Percentiles rank a stretch among this genome's conserved stretches.
phyloP scores from a whole-genome alignment of 2,329 filamentous ascomycete species.

The Cryphonectria carpinicola region DNA sequence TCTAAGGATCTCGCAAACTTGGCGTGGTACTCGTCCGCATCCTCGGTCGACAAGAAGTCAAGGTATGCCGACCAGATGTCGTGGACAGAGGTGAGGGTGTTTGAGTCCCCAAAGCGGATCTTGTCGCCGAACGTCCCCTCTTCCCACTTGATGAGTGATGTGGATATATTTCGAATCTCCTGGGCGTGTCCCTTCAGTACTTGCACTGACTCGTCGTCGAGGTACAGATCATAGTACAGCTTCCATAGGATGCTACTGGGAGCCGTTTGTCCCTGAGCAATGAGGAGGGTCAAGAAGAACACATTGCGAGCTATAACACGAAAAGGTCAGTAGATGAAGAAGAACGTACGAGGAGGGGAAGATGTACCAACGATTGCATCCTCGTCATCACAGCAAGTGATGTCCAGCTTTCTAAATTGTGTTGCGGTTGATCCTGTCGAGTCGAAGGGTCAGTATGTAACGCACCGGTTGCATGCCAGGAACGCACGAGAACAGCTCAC shows the following conservation, averaged over 20 bases:
- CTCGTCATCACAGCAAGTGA: constrained; percentile 61
- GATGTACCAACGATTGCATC: constrained; percentile 52
- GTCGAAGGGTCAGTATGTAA: neutral
- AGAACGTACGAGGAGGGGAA: neutral
- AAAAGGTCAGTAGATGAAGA: constrained; percentile 16
- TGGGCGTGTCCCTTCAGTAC: constrained; percentile 47
- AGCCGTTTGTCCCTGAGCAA: constrained; percentile 42
- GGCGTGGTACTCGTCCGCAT: constrained; percentile 29
- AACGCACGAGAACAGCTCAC: constrained; percentile 34
- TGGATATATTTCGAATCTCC: constrained; percentile 46
- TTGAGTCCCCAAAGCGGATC: constrained; percentile 12
- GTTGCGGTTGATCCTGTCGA: neutral
- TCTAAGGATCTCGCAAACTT: constrained; percentile 26
- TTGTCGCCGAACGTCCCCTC: constrained; percentile 45
- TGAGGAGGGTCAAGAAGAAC: constrained; percentile 54
- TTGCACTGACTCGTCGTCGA: constrained; percentile 44
- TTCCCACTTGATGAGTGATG: constrained; percentile 49
- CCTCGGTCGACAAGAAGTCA: constrained; percentile 23
- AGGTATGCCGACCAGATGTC: constrained; percentile 46
- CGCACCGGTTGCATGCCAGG: neutral
- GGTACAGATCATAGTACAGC: constrained; percentile 57
- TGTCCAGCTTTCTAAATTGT: constrained; percentile 50
- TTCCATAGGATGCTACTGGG: constrained; percentile 49
- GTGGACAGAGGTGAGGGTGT: constrained; percentile 43
- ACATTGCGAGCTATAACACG: constrained; percentile 55